Percentiles rank a stretch among this genome's conserved stretches.
These are phyloP conservation scores for Lachancea sp. DNA, from an alignment of 805 yeast species.

Conservation along the genomic window DNA sequence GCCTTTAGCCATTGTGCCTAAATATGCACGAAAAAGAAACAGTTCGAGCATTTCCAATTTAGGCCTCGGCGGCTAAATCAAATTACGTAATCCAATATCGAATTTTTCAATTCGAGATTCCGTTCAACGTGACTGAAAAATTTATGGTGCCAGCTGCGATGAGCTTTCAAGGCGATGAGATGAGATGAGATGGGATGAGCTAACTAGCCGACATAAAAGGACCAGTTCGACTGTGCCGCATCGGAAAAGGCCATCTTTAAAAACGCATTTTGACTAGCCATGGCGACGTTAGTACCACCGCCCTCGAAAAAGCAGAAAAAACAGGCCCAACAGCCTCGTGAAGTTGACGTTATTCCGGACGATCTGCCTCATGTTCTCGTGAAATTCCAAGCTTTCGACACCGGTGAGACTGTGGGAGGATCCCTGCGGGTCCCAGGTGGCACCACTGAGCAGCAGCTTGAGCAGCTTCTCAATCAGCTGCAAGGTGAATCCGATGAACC, in stretches of 20 bases:
- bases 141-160: slow-evolving; percentile 3
- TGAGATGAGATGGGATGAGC: too few species aligned
- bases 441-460: slow-evolving; percentile 77
- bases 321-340: slow-evolving; percentile 75
- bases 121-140: slow-evolving; percentile 4
- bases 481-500: slow-evolving; percentile 70
- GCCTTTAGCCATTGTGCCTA: background rate
- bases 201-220: too few species aligned
- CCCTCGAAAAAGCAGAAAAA: slow-evolving; percentile 83
- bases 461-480: slow-evolving; percentile 77
- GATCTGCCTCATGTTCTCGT: slow-evolving; percentile 84
- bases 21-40: background rate
- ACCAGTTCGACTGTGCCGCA: too few species aligned
- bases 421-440: slow-evolving; percentile 88
- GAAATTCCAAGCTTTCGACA: slow-evolving; percentile 86
- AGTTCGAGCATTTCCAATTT: too few species aligned
- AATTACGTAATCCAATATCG: background rate
- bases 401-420: slow-evolving; percentile 82
- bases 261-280: slow-evolving; percentile 22
- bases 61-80: background rate
- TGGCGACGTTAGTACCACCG: slow-evolving; percentile 94
- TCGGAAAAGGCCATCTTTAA: too few species aligned
- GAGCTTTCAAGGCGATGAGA: slow-evolving; percentile 7
- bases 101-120: background rate
- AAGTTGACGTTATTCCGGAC: slow-evolving; percentile 62